A percentile compares a stretch with the other conserved stretches of the same genome.
Conservation (phyloP, 2,329 filamentous ascomycete species). For the Colletotrichum cereale region DNA sequence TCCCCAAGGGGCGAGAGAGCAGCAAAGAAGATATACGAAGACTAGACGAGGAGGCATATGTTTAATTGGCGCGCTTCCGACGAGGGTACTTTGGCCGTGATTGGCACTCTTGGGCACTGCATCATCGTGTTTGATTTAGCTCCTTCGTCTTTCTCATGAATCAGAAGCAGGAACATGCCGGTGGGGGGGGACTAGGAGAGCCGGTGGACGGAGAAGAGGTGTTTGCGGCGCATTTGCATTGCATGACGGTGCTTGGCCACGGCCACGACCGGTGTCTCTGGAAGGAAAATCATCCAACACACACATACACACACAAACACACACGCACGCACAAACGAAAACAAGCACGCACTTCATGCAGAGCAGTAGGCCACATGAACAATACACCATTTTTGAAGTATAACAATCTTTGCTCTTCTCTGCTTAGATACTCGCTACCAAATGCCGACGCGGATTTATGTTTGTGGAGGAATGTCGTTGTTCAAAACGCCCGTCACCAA, state of each 20-base stretch:
- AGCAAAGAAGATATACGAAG: background rate
- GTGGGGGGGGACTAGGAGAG: background rate
- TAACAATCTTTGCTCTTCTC: background rate
- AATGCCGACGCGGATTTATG: background rate
- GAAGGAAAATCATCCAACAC: background rate
- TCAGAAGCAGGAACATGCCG: background rate
- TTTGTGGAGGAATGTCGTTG: background rate
- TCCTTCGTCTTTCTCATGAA: slow-evolving; percentile 6
- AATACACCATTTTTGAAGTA: slow-evolving; percentile 9
- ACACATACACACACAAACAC: background rate
- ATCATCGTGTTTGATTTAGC: slow-evolving; percentile 8
- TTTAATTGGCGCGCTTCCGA: background rate
- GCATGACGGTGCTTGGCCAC: slow-evolving; percentile 4
- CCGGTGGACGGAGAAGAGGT: background rate
- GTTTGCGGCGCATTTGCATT: slow-evolving; percentile 12
- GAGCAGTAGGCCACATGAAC: slow-evolving; percentile 5
- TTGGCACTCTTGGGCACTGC: slow-evolving; percentile 9
- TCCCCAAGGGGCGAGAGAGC: background rate
- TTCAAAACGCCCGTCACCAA: background rate
- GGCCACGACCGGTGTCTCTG: background rate
- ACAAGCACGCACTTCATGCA: background rate
- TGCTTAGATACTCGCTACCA: background rate
- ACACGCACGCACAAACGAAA: background rate
- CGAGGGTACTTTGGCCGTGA: slow-evolving; percentile 2
- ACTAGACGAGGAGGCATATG: slow-evolving; percentile 11